These are phyloP conservation scores for Cladosporium sp. DNA, from an alignment of 2,329 filamentous ascomycete species.

Conservation along the genomic window DNA sequence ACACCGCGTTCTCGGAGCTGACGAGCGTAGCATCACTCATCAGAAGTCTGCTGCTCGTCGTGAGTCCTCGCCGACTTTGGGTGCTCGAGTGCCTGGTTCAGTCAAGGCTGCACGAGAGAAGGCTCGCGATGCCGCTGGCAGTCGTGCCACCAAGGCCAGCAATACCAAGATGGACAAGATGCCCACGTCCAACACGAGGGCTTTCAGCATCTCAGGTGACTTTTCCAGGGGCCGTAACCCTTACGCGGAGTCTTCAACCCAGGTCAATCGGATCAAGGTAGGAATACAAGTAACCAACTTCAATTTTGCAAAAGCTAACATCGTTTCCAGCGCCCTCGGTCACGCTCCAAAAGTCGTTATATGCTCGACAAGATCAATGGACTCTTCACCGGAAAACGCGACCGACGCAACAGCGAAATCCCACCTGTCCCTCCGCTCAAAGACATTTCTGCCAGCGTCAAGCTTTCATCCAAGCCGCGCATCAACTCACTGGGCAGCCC, in stretches of 20 bases:
- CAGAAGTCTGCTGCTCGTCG: slow-evolving; percentile 11
- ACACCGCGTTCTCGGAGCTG: slow-evolving; percentile 5
- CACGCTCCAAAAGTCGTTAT: slow-evolving; percentile 25
- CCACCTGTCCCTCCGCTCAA: slow-evolving; percentile 12
- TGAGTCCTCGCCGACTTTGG: slow-evolving; percentile 23
- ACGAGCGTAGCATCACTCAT: background rate
- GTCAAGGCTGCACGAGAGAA: slow-evolving; percentile 15
- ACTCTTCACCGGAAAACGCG: slow-evolving; percentile 25
- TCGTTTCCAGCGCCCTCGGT: slow-evolving; percentile 15
- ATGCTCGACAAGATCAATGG: slow-evolving; percentile 28
- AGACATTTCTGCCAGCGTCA: background rate
- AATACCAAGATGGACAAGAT: slow-evolving; percentile 3
- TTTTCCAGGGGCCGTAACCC: background rate
- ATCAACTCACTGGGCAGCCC: slow-evolving; percentile 5
- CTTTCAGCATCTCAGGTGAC: background rate
- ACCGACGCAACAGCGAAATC: slow-evolving; percentile 18
- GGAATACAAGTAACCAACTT: background rate
- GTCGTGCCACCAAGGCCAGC: background rate
- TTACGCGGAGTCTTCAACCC: background rate
- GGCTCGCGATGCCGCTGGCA: background rate
- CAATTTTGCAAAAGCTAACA: background rate
- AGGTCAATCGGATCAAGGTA: background rate
- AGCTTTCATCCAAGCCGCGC: background rate
- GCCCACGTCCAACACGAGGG: slow-evolving; percentile 5
- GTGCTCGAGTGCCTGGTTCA: slow-evolving; percentile 18